Evolutionary conservation across 2,329 filamentous ascomycete species (phyloP).

Genomic region (Penicillium hesseltinei): DNA sequence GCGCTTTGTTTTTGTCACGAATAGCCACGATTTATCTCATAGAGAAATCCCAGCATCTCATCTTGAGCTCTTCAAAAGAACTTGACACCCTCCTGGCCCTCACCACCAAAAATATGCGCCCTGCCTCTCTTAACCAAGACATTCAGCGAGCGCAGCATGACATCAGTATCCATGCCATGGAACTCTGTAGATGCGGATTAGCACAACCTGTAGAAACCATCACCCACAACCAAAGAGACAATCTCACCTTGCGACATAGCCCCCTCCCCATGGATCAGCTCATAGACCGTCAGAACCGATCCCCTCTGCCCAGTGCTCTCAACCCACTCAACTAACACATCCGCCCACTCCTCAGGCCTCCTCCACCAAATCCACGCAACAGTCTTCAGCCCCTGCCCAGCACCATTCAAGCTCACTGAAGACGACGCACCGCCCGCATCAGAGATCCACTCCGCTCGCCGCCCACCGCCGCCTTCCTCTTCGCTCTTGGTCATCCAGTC

Average conservation of each 20-base stretch:
- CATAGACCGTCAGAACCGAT: slow-evolving; percentile 86
- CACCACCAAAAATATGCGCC: slow-evolving; percentile 88
- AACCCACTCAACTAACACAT: slow-evolving; percentile 70
- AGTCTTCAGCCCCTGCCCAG: slow-evolving; percentile 44
- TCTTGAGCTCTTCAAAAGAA: slow-evolving; percentile 68
- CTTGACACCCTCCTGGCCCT: slow-evolving; percentile 88
- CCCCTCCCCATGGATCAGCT: slow-evolving; percentile 82
- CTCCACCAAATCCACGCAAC: slow-evolving; percentile 79
- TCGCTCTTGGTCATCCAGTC: slow-evolving; percentile 56
- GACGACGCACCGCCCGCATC: slow-evolving; percentile 14
- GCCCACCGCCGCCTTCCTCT: slow-evolving; percentile 47
- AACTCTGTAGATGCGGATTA: slow-evolving; percentile 59
- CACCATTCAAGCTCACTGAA: not conserved
- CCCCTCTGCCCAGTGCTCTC: slow-evolving; percentile 88
- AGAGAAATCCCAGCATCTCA: slow-evolving; percentile 6
- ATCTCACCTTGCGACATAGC: slow-evolving; percentile 64
- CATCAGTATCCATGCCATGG: slow-evolving; percentile 79
- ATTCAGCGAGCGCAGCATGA: slow-evolving; percentile 75
- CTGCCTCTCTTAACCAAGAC: slow-evolving; percentile 85
- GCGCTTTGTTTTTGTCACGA: slow-evolving; percentile 21
- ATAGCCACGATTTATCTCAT: slow-evolving; percentile 24
- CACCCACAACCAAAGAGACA: not conserved
- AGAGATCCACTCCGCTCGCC: slow-evolving; percentile 59
- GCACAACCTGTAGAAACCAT: not conserved
- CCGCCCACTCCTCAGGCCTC: slow-evolving; percentile 87